phyloP scores from a whole-genome alignment of 768 basidiomycete genomes.

The Coprinopsis marcescibilis region DNA sequence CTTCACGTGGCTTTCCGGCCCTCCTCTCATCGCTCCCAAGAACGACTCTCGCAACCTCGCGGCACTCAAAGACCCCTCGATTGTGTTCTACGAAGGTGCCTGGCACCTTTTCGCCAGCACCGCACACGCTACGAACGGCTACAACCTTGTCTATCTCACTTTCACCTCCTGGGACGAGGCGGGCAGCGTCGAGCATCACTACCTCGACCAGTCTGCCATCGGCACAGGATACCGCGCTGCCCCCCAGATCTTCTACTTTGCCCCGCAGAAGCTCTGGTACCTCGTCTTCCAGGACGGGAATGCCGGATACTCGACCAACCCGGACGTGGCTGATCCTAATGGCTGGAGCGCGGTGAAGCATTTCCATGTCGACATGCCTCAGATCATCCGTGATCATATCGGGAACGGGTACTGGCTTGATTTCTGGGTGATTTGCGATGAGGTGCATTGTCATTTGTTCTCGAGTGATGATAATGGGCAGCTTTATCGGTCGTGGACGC shows the following conservation, averaged over 20 bases:
- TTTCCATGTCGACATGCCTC: constrained; percentile 12
- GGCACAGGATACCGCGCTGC: constrained; percentile 17
- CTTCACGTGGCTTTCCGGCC: constrained; percentile 15
- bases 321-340: constrained; percentile 14
- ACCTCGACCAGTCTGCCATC: constrained; percentile 13
- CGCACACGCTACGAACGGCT: constrained; percentile 9
- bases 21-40: constrained; percentile 11
- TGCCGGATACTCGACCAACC: constrained; percentile 17
- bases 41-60: constrained; percentile 10
- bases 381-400: constrained; percentile 15
- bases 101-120: constrained; percentile 18
- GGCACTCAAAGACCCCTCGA: constrained; percentile 17
- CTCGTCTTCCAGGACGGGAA: constrained; percentile 17
- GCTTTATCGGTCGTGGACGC: constrained; percentile 16
- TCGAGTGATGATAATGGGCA: constrained; percentile 20
- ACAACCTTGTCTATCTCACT: constrained; percentile 13
- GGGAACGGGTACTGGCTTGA: constrained; percentile 17
- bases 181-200: constrained; percentile 4
- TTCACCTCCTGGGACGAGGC: constrained; percentile 16
- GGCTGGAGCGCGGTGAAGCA: constrained; percentile 15
- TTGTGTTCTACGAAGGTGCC: constrained; percentile 15
- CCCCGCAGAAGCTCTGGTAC: constrained; percentile 18
- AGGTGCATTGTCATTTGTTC: constrained; percentile 16
- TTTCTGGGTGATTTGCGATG: constrained; percentile 21
- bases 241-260: constrained; percentile 17